Conservation (phyloP, 352 stramenopile species). For the Globisporangium radiosum region DNA sequence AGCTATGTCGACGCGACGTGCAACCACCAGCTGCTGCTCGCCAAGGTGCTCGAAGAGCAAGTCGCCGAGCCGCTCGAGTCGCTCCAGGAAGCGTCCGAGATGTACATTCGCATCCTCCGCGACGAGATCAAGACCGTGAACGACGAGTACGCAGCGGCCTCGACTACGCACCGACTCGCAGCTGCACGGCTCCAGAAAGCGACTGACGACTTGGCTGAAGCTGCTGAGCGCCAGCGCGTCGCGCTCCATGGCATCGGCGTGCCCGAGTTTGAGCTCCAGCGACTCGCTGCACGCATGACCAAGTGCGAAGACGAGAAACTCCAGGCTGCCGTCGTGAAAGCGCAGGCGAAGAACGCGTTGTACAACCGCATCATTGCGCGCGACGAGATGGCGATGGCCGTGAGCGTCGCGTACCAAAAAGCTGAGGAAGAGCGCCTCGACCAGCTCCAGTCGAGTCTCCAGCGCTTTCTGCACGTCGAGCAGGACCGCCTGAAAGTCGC, state of each 20-base stretch:
- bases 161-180: slow-evolving; percentile 27
- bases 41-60: slow-evolving; percentile 77
- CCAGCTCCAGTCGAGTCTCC: slow-evolving; percentile 63
- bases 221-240: slow-evolving; percentile 47
- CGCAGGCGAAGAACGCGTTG: slow-evolving; percentile 63
- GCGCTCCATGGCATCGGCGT: slow-evolving; percentile 78
- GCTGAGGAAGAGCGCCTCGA: slow-evolving; percentile 79
- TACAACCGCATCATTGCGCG: slow-evolving; percentile 79
- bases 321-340: slow-evolving; percentile 48
- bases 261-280: slow-evolving; percentile 75
- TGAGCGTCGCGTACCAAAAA: slow-evolving; percentile 82
- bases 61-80: slow-evolving; percentile 70
- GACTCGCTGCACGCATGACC: slow-evolving; percentile 47
- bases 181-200: slow-evolving; percentile 27
- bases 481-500: slow-evolving; percentile 60
- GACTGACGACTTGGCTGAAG: slow-evolving; percentile 40
- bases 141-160: slow-evolving; percentile 49
- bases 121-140: slow-evolving; percentile 76
- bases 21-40: slow-evolving; percentile 65
- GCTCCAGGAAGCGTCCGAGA: slow-evolving; percentile 65
- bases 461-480: slow-evolving; percentile 70
- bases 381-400: slow-evolving; percentile 87
- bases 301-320: slow-evolving; percentile 58
- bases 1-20: slow-evolving; percentile 54
- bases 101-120: slow-evolving; percentile 75